A percentile compares a stretch with the other conserved stretches of the same genome.
These are phyloP conservation scores for Claviceps sp. DNA, from an alignment of 2,329 filamentous ascomycete species.

Conservation along the genomic window DNA sequence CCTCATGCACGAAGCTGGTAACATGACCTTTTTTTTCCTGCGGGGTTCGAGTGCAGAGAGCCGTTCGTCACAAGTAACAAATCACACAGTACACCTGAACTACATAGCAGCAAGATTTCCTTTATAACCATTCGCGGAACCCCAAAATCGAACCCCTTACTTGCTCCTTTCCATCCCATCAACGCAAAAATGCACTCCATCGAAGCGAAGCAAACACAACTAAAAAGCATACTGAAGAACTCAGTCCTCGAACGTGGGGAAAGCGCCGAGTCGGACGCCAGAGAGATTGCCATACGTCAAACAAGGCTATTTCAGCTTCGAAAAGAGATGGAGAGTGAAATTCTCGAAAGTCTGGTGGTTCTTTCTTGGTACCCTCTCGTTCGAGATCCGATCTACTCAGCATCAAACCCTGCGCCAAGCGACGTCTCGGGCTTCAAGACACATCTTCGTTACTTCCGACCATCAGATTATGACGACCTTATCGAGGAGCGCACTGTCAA, in stretches of 20 bases:
- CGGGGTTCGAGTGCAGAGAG: background rate
- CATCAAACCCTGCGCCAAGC: conserved; percentile 37
- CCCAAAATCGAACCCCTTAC: too few species aligned
- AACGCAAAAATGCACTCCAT: conserved; percentile 10
- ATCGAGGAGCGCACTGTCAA: conserved; percentile 82
- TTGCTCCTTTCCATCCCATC: too few species aligned
- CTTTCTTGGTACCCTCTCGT: conserved; percentile 48
- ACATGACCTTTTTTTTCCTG: background rate
- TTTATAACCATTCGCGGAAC: too few species aligned
- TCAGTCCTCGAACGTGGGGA: conserved; percentile 12
- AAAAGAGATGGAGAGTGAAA: conserved; percentile 62
- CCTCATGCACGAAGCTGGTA: too few species aligned
- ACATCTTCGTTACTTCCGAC: conserved; percentile 62
- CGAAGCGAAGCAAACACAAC: conserved; percentile 19
- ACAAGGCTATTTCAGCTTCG: conserved; percentile 71
- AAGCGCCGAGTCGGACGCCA: conserved; percentile 24
- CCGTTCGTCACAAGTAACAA: background rate
- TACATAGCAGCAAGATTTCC: too few species aligned
- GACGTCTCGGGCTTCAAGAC: conserved; percentile 55
- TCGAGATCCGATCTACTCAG: conserved; percentile 17
- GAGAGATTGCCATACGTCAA: conserved; percentile 64
- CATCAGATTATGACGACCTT: conserved; percentile 77
- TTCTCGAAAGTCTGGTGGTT: conserved; percentile 57
- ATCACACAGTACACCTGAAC: too few species aligned
- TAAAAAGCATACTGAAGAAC: conserved; percentile 51